Evolutionary conservation across 2,329 filamentous ascomycete species (phyloP), one percentile per base, ranked within the genome.

Genomic region (Alternaria panax): DNA sequence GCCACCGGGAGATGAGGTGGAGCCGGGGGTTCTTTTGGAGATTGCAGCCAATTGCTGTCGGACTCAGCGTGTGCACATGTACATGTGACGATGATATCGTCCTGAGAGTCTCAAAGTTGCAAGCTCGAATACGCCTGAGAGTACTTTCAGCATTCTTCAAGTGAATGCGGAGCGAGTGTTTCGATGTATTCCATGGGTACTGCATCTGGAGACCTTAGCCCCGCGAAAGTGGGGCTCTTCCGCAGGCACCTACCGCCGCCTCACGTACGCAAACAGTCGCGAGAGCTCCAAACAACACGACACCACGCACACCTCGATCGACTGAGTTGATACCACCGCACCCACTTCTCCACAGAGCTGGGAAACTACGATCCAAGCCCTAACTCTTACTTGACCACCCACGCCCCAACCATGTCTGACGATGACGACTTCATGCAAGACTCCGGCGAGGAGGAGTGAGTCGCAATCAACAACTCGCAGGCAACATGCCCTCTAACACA

Each of bases 361-460:
- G 8, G 18, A 28, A n/a, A 30, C 28, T 20, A 32, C 18, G 41
- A 24, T 9, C 20, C 46, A 18, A 25, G 20, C 30, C 3, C 24
- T 7, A 41, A 43, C 34, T 16, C 28, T n/a, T n/a, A 42, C 22
- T 27, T 14, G 25, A 58, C 27, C 50, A 18, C 50, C 60, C 36
- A 47, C 64, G 57, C 67, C 63, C 65, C 73, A 79, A 84, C 64
- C 66, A 93, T 93, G 91, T 93, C 90, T 38, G 92, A 89, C 80
- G 87, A 94, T 80, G 91, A 93, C 82, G 91, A 96, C 81, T 96
- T 96, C 78, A 96, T 96, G 92, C 91, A 95, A 80, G 92, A 93
- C 77, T 95, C 92, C 5, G 92, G 92, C 62, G 89, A 92, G 77
- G 91, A 94, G 81, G 90, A 93, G 87, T 97, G 83, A 67, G 83